Conservation (phyloP, 2,329 filamentous ascomycete species). For the Beauveria sp. region DNA sequence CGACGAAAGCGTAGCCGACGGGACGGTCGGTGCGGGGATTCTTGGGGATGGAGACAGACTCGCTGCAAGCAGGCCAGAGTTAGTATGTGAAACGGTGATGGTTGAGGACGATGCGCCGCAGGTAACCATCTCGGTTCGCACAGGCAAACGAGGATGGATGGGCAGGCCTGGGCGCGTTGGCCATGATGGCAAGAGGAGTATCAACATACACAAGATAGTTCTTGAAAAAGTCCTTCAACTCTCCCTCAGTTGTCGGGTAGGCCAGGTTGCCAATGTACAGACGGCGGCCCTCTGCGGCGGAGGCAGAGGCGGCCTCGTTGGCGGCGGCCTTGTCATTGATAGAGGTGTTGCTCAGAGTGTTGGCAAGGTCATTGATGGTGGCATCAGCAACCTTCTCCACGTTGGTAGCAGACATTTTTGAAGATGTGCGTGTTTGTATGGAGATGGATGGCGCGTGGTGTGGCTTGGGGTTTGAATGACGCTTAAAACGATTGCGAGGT, state of each 20-base stretch:
- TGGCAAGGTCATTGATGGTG: constrained; percentile 72
- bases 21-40: constrained; percentile 98
- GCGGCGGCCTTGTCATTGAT: constrained; percentile 54
- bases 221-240: constrained; percentile 99
- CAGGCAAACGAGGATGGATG: not conserved
- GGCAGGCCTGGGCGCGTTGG: not conserved
- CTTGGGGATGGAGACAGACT: constrained; percentile 98
- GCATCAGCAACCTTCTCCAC: constrained; percentile 57
- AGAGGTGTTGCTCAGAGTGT: constrained; percentile 64
- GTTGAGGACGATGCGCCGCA: not conserved
- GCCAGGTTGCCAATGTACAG: constrained; percentile 99
- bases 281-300: constrained; percentile 96
- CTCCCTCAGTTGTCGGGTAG: constrained; percentile 99
- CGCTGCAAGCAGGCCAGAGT: constrained; percentile 47
- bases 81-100: constrained; percentile 19
- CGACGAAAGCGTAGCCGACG: constrained; percentile 98
- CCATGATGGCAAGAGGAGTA: not conserved
- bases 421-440: constrained; percentile 26
- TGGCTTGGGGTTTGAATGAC: constrained; percentile 42
- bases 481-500: constrained; percentile 38
- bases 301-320: constrained; percentile 89
- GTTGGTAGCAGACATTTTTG: constrained; percentile 72
- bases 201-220: constrained; percentile 92
- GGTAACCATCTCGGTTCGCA: not conserved
- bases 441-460: constrained; percentile 32